A percentile compares a stretch with the other conserved stretches of the same genome.
Evolutionary conservation across 2,329 filamentous ascomycete genomes (phyloP).

Genomic region (Fusarium buharicum): DNA sequence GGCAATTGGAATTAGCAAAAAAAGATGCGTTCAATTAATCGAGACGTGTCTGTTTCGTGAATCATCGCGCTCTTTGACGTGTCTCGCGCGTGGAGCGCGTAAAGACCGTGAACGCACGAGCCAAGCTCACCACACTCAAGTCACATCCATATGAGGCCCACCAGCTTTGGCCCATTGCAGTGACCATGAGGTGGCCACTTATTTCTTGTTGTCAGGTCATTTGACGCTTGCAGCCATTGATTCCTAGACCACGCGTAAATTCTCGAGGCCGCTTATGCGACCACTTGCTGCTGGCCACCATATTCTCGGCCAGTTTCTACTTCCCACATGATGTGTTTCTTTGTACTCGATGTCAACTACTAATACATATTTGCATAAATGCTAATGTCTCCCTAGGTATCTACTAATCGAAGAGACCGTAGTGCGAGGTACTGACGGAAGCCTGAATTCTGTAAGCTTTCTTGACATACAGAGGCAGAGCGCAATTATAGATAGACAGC

Average conservation of each 20-base stretch:
- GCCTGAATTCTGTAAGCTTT: too few species aligned
- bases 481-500: not conserved
- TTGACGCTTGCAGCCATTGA: slow-evolving; percentile 19
- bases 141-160: slow-evolving; percentile 11
- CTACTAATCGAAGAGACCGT: not conserved
- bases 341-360: not conserved
- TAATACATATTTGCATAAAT: not conserved
- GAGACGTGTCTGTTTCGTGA: slow-evolving; percentile 60
- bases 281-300: slow-evolving; percentile 34
- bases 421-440: not conserved
- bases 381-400: not conserved
- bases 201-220: slow-evolving; percentile 12
- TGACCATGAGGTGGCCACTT: slow-evolving; percentile 4
- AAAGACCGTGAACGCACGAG: slow-evolving; percentile 38
- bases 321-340: not conserved
- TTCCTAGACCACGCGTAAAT: slow-evolving; percentile 18
- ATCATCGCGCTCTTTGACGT: slow-evolving; percentile 49
- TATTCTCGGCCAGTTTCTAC: slow-evolving; percentile 14
- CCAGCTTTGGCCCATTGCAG: slow-evolving; percentile 17
- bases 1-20: not conserved
- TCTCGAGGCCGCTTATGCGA: slow-evolving; percentile 37
- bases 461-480: too few species aligned
- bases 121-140: slow-evolving; percentile 23
- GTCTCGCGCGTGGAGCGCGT: slow-evolving; percentile 44
- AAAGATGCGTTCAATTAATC: slow-evolving; percentile 49